phyloP scores from a whole-genome alignment of 1,284 basidiomycete genomes.

The Sanghuangporus baumii region DNA sequence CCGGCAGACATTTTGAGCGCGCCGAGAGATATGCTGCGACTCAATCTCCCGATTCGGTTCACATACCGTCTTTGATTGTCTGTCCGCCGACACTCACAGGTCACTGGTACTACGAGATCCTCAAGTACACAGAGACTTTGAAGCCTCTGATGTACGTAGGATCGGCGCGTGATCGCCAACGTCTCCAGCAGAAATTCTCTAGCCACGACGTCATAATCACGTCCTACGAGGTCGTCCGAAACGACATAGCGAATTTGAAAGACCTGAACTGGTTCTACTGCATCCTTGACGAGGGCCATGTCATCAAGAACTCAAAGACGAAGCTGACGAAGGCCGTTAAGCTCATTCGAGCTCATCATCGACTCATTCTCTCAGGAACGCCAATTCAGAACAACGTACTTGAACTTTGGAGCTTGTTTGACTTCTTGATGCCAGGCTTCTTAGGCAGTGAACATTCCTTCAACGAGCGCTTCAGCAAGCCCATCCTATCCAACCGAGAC shows the following conservation, averaged over 20 bases:
- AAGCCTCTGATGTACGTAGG: slow-evolving; percentile 89
- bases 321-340: slow-evolving; percentile 98
- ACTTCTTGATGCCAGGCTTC: slow-evolving; percentile 99
- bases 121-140: slow-evolving; percentile 87
- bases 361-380: slow-evolving; percentile 92
- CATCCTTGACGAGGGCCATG: slow-evolving; percentile 96
- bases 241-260: slow-evolving; percentile 82
- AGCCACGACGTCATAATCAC: slow-evolving; percentile 89
- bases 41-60: slow-evolving; percentile 72
- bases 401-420: slow-evolving; percentile 98
- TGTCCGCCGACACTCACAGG: slow-evolving; percentile 97
- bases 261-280: slow-evolving; percentile 90
- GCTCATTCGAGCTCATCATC: slow-evolving; percentile 84
- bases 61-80: slow-evolving; percentile 90
- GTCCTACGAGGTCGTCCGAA: slow-evolving; percentile 96
- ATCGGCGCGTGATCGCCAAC: slow-evolving; percentile 79
- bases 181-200: slow-evolving; percentile 59
- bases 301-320: slow-evolving; percentile 98
- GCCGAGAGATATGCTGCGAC: slow-evolving; percentile 64
- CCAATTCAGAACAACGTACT: slow-evolving; percentile 99
- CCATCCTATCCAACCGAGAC: slow-evolving; percentile 92
- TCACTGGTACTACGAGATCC: slow-evolving; percentile 98
- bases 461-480: slow-evolving; percentile 94
- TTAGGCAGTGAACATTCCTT: slow-evolving; percentile 93
- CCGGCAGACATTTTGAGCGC: slow-evolving; percentile 91